Conservation (phyloP, 805 yeast genomes). For the Lipomyces orientalis region DNA sequence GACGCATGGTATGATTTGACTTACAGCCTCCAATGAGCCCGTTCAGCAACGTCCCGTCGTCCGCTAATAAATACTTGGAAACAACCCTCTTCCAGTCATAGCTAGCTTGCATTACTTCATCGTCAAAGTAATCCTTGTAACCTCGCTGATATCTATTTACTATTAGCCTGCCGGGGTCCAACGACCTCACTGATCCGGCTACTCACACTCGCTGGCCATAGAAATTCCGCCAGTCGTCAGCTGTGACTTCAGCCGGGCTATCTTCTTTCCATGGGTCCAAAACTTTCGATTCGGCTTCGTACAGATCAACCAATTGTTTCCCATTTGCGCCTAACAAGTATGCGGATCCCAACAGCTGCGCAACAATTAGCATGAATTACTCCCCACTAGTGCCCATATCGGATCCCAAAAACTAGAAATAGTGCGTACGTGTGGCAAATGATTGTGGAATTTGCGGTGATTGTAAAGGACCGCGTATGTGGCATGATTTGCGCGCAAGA, state of each 20-base stretch:
- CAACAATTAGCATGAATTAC: constrained; percentile 6
- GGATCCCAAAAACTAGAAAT: not conserved
- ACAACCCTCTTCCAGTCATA: constrained; percentile 46
- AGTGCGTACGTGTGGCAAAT: constrained; percentile 42
- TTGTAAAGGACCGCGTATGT: constrained; percentile 43
- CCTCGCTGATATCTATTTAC: constrained; percentile 44
- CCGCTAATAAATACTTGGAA: constrained; percentile 37
- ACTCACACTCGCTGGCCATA: constrained; percentile 42
- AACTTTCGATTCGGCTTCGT: constrained; percentile 40
- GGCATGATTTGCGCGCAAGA: constrained; percentile 44
- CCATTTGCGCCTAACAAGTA: constrained; percentile 48
- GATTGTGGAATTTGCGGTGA: constrained; percentile 43
- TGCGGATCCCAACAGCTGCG: constrained; percentile 44
- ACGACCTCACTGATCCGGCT: constrained; percentile 5
- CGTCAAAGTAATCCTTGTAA: constrained; percentile 49
- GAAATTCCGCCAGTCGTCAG: constrained; percentile 44
- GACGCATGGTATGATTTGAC: constrained; percentile 6
- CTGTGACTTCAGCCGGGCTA: constrained; percentile 48
- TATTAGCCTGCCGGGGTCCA: not conserved
- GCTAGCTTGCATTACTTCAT: constrained; percentile 43
- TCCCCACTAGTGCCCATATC: not conserved
- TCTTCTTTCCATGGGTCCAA: constrained; percentile 49
- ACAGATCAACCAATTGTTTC: constrained; percentile 41
- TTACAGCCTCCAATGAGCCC: constrained; percentile 35
- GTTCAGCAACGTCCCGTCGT: constrained; percentile 32